Conservation (phyloP, 441 rosid genomes). For the Eutrema salsugineum region DNA sequence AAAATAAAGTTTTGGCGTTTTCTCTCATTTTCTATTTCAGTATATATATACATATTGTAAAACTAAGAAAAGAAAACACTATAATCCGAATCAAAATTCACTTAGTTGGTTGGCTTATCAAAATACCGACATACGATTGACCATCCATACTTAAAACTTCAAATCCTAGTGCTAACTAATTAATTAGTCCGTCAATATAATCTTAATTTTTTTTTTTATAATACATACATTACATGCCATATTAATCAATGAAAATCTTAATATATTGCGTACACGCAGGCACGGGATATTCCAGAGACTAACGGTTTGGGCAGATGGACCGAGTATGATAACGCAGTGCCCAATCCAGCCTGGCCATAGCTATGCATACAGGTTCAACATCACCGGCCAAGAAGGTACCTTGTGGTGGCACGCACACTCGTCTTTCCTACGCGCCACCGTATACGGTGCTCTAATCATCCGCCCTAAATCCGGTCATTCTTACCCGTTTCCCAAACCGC, state of each 20-base stretch:
- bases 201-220: neutral
- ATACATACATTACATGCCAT: neutral
- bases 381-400: slow-evolving; percentile 78
- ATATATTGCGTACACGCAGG: slow-evolving; percentile 35
- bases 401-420: slow-evolving; percentile 97
- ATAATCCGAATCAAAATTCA: neutral
- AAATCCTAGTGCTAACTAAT: neutral
- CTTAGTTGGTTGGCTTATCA: neutral
- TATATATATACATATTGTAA: neutral
- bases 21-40: neutral
- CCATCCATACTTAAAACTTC: neutral
- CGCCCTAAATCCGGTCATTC: slow-evolving; percentile 53
- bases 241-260: neutral
- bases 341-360: slow-evolving; percentile 62
- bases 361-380: slow-evolving; percentile 62
- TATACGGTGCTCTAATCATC: slow-evolving; percentile 69
- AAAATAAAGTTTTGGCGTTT: neutral
- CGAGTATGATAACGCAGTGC: slow-evolving; percentile 74
- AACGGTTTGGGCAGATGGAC: slow-evolving; percentile 92
- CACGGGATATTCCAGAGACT: slow-evolving; percentile 76
- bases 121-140: neutral
- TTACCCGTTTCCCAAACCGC: slow-evolving; percentile 76
- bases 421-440: slow-evolving; percentile 72
- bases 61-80: neutral
- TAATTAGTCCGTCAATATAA: neutral